These are phyloP conservation scores for Saccharomycopsis amapae DNA, from an alignment of 805 yeast genomes.

Conservation along the genomic window DNA sequence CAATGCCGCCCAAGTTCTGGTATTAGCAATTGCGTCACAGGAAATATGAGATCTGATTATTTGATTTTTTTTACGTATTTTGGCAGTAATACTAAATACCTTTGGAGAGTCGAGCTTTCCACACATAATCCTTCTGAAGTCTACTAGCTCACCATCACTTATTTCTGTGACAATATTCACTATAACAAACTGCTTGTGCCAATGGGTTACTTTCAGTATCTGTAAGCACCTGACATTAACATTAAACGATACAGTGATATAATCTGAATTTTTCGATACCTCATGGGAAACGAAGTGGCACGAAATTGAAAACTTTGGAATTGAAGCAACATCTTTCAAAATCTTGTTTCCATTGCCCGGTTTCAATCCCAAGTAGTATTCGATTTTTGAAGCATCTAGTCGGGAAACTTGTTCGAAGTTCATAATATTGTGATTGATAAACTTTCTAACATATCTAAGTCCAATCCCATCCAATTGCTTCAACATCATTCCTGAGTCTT, in stretches of 20 bases:
- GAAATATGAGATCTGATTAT: constrained; percentile 28
- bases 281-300: constrained; percentile 22
- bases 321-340: constrained; percentile 27
- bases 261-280: constrained; percentile 1
- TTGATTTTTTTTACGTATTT: constrained; percentile 23
- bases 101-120: constrained; percentile 25
- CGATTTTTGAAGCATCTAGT: constrained; percentile 32
- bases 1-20: constrained; percentile 26
- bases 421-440: constrained; percentile 32
- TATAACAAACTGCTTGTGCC: constrained; percentile 32
- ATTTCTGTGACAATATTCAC: constrained; percentile 29
- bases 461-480: constrained; percentile 45
- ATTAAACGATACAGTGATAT: constrained; percentile 4
- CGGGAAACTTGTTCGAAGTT: constrained; percentile 28
- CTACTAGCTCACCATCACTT: constrained; percentile 33
- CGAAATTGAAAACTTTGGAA: constrained; percentile 34
- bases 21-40: constrained; percentile 34
- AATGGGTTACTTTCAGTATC: constrained; percentile 21
- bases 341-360: constrained; percentile 37
- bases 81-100: constrained; percentile 27
- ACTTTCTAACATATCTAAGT: constrained; percentile 32
- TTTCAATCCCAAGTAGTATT: constrained; percentile 34
- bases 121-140: constrained; percentile 36
- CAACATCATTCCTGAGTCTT: constrained; percentile 37
- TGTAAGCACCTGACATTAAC: constrained; percentile 24